Evolutionary conservation across 345 rosid species (phyloP).

Genomic region (Salix udensis): DNA sequence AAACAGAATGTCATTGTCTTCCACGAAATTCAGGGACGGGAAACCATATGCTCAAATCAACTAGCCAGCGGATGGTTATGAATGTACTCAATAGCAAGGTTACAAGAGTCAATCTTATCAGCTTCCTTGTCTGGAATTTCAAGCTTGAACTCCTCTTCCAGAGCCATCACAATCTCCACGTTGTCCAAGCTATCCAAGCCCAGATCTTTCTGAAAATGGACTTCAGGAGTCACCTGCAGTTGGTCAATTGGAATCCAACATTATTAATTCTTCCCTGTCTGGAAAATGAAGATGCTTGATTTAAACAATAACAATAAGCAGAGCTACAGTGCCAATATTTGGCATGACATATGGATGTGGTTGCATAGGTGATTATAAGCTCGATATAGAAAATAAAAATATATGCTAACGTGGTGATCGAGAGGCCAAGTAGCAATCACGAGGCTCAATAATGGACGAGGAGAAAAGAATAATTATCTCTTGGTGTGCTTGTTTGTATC

Average conservation of each 20-base stretch:
- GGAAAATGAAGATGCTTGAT: not conserved
- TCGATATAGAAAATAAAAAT: not conserved
- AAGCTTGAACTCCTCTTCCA: slow-evolving; percentile 95
- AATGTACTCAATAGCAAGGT: slow-evolving; percentile 83
- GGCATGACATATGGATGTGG: not conserved
- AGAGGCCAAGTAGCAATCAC: not conserved
- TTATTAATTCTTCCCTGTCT: not conserved
- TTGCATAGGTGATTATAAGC: not conserved
- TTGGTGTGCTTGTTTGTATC: not conserved
- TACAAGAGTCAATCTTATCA: slow-evolving; percentile 74
- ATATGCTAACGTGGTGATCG: not conserved
- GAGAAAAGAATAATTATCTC: not conserved
- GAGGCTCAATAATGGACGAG: not conserved
- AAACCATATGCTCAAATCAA: slow-evolving; percentile 20
- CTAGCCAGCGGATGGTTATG: slow-evolving; percentile 81
- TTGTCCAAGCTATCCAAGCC: slow-evolving; percentile 90
- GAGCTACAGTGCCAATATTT: not conserved
- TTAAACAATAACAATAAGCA: not conserved
- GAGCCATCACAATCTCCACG: slow-evolving; percentile 92
- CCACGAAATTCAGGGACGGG: slow-evolving; percentile 16
- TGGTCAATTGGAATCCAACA: not conserved
- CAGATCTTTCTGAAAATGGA: slow-evolving; percentile 84
- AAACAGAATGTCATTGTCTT: not conserved
- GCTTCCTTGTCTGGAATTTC: slow-evolving; percentile 97
- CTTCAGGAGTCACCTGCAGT: slow-evolving; percentile 66